A percentile compares a stretch with the other conserved stretches of the same genome.
Conservation (phyloP, 176 grass and related monocot species). For the Hordeum vulgare region MorexV3_pseudomolecules_assembly NC_058522.1:361462921-361463420, state of each 20-base stretch:
- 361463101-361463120: neutral
- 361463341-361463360: neutral
- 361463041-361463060: neutral
- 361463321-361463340: neutral
- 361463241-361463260: neutral
- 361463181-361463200: neutral
- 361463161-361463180: neutral
- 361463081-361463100: neutral
- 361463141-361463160: neutral
- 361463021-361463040: neutral
- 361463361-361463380: neutral
- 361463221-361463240: neutral
- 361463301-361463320: neutral
- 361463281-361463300: neutral
- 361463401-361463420: neutral
- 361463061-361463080: neutral
- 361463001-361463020: no score
- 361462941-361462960: neutral
- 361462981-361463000: neutral
- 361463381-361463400: neutral
- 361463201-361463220: neutral
- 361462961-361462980: neutral
- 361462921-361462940: neutral
- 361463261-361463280: neutral
- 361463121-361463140: neutral